Evolutionary conservation across 139 green algal species (phyloP), one percentile per base, ranked within the genome.

Genomic region (Gonium pectorale): DNA sequence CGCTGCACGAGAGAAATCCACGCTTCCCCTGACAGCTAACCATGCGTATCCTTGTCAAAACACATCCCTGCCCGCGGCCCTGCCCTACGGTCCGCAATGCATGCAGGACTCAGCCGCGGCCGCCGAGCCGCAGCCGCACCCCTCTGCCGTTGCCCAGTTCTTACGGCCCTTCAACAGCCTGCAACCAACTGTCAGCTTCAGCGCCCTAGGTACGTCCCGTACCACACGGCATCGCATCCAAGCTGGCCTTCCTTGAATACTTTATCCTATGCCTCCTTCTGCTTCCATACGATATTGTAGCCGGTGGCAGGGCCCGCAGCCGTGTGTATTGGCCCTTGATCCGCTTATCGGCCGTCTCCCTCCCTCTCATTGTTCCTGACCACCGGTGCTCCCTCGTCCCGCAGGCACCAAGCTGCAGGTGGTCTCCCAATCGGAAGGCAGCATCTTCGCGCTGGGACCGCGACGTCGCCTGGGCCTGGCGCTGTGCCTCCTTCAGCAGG

Each of bases 131-230:
- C 22, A 29, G 21, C 72, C 72, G 33, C 72, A 51, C 27, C 35
- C 46, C 51, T 22, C 72, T 21, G 35, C 37, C 49, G 72, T 67
- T 22, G 9, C 56, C 11, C 75, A 82, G 59, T 71, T 72, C 75
- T 59, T 82, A 5, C 75, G 75, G 5, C 75, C 75, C 75, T 82
- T 82, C 75, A 82, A 72, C 59, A 71, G 59, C 17, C 75, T 82
- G n/a, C 27, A 71, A 17, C 75, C 75, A 41, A 43, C 75, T 27
- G 43, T 82, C 75, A 71, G 59, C 43, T 62, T 82, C 43, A 38
- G n/a, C 4, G 75, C 56, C 17, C 29, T 72, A 2, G 75, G 75
- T 82, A 31, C 1, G 70, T 24, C 13, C 8, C 2, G 22, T 9
- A 3, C 22, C n/a, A 38, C 27, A 19, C 27, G 21, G 54, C 60